Evolutionary conservation across 2,329 filamentous ascomycete genomes (phyloP).

Genomic region (Botrytis fragariae): DNA sequence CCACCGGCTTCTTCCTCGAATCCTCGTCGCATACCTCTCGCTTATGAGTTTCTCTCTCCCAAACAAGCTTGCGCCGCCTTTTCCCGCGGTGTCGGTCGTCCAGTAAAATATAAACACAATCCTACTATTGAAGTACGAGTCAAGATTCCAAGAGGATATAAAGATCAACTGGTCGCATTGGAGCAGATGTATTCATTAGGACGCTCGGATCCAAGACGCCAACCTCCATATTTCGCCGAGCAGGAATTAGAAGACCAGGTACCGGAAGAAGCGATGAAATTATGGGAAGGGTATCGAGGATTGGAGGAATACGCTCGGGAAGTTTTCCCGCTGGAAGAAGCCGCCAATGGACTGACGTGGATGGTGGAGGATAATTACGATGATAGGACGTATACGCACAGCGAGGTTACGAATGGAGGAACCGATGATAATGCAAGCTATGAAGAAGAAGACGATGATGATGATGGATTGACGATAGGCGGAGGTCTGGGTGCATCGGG

Average conservation of each 20-base stretch:
- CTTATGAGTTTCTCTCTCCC: slow-evolving; percentile 86
- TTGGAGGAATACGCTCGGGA: slow-evolving; percentile 94
- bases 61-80: slow-evolving; percentile 79
- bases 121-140: slow-evolving; percentile 82
- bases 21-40: slow-evolving; percentile 74
- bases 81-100: slow-evolving; percentile 71
- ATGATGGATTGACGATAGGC: slow-evolving; percentile 41
- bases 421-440: slow-evolving; percentile 30
- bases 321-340: slow-evolving; percentile 91
- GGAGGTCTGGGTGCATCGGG: slow-evolving; percentile 26
- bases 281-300: slow-evolving; percentile 90
- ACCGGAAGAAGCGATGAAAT: slow-evolving; percentile 70
- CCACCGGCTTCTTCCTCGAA: slow-evolving; percentile 60
- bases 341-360: slow-evolving; percentile 91
- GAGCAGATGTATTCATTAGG: slow-evolving; percentile 54
- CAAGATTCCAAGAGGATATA: slow-evolving; percentile 82
- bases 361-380: slow-evolving; percentile 61
- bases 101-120: slow-evolving; percentile 69
- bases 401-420: slow-evolving; percentile 36
- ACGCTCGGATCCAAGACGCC: slow-evolving; percentile 49
- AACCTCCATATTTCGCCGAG: slow-evolving; percentile 64
- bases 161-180: slow-evolving; percentile 74
- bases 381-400: slow-evolving; percentile 17
- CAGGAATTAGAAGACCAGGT: slow-evolving; percentile 58
- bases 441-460: slow-evolving; percentile 48